Base-by-base conservation (phyloP, 2,329 filamentous ascomycete species). In the Arthrobotrys sinensis region DNA sequence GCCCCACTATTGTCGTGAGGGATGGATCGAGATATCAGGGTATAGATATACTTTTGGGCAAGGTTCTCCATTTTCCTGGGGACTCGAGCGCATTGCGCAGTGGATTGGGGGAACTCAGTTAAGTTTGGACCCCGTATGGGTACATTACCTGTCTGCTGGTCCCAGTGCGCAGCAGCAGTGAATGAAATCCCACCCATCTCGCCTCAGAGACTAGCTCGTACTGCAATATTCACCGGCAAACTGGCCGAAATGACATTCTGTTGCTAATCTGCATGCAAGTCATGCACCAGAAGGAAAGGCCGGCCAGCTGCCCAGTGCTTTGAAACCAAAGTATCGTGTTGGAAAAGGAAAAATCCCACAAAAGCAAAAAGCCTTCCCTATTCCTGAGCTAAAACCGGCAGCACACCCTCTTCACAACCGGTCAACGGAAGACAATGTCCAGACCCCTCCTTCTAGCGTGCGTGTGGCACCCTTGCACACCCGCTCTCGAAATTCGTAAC, bases 41-140 rank as follows among this genome's bases (percentile, higher is more conserved):
- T 65, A 66, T 71, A 65, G 66, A 77, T 77, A 77, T 77, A 77
- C 73, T 71, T 77, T 76, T 62, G 34, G 62, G 73, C 66, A 77
- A 77, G 66, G 66, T 71, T 77, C 66, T 52, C 34, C 53, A 64
- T 53, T 32, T 43, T 60, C 19, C 16, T 67, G 60, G 65, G 48
- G 40, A 64, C 40, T 71, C 19, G 55, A 19, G 34, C 34, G 36
- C 64, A 55, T 55, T 55, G 16, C 55, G 52, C 32, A 50, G 48
- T 28, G 55, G 55, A 55, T 36, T 38, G 19, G 19, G 19, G 70
- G 62, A 52, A 57, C 55, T 60, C 55, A 43, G 55, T 24, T 60
- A 60, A 60, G 55, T 60, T 60, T 60, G 36, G 36, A 16, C 55
- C 53, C 67, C 55, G 60, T 71, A 64, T 46, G 60, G 32, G 62